Evolutionary conservation across 805 yeast species (phyloP), one percentile per base, ranked within the genome.

Genomic region (Zygosaccharomyces lentus): DNA sequence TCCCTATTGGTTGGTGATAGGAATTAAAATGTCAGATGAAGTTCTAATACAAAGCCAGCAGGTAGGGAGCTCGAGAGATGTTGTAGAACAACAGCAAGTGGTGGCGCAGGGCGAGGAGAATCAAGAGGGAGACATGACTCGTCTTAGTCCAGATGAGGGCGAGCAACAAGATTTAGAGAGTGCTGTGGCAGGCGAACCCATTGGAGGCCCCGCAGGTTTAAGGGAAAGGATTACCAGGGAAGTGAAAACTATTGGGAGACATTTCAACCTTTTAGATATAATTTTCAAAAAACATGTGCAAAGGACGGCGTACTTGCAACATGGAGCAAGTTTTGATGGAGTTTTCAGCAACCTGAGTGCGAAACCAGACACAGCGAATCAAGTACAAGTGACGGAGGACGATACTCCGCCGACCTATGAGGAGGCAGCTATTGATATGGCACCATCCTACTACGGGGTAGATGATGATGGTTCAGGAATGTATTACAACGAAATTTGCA

Each of bases 391-490:
- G 8, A 53, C 49, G 7, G 64, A 62, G 6, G 65, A 70, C 9
- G 90, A 84, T 49, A 71, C 71, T 26, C 83, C 87, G 16, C 98
- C 98, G 2, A 74, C 95, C 0, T 93, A 93, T 67, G 96, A 87
- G 46, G 98, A 90, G 61, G 98, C 96, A 0, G 87, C 96, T 0
- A 84, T 88, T 2, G 99, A 93, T 62, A 78, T 93, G 12, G 81
- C 95, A 0, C 99, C 99, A 0, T 96, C 96, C 32, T 93, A 93
- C 66, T 93, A 97, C 95, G 99, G 93, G 34, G 75, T 89, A 61
- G 78, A 87, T 4, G 86, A 95, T 4, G 88, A 83, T 7, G 70
- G 72, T 65, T 74, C 72, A 29, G 65, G 59, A 24, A 47, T 65
- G 53, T 82, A 78, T 56, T 82, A 78, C 46, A 97, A 93, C 61